Evolutionary conservation across 1,139 yeast genomes (phyloP), one percentile per base, ranked within the genome.

Genomic region (Saccharomyces hybrid): DNA sequence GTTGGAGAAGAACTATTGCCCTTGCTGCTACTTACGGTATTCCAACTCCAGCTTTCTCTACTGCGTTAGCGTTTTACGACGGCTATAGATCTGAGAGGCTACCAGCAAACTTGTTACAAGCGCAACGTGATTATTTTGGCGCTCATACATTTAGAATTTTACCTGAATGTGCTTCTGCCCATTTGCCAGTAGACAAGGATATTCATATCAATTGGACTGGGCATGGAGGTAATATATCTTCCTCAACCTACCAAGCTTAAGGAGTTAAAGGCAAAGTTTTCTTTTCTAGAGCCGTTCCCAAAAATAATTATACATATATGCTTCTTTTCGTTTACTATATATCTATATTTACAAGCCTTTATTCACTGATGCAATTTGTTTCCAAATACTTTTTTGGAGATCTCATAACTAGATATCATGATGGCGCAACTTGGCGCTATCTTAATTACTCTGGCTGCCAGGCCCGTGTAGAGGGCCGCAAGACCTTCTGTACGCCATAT

Each of bases 161-260:
- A 72, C 96, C 96, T 67, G 95, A 95, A 76, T 75, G 71, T 69
- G 96, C 89, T 68, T 79, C 82, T 71, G 88, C 78, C 57, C 76
- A 76, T 71, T 81, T 87, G 75, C 91, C 93, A 78, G 83, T 78
- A 68, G 95, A 81, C 70, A 77, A 83, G 67, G 84, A 86, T 80
- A 86, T 91, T 75, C 99, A 93, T 79, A 80, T 91, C 73, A 91
- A 93, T 93, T 93, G 99, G 99, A 93, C 99, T 62, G 98, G 99
- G 75, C 86, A 84, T 72, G 99, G 98, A 78, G 99, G 99, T 80
- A 84, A 91, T 76, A 89, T 91, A 64, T 86, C 97, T 65, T 96
- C 99, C 62, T 78, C 97, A 54, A 88, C 95, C 67, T 93, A 93
- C 78, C 86, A 86, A 70, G 98, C 97, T 77, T 93, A 82, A 76